A percentile compares a stretch with the other conserved stretches of the same genome.
These are phyloP conservation scores for Saccharum hybrid DNA, from an alignment of 202 grass and related monocot species.

Conservation along the genomic window DNA sequence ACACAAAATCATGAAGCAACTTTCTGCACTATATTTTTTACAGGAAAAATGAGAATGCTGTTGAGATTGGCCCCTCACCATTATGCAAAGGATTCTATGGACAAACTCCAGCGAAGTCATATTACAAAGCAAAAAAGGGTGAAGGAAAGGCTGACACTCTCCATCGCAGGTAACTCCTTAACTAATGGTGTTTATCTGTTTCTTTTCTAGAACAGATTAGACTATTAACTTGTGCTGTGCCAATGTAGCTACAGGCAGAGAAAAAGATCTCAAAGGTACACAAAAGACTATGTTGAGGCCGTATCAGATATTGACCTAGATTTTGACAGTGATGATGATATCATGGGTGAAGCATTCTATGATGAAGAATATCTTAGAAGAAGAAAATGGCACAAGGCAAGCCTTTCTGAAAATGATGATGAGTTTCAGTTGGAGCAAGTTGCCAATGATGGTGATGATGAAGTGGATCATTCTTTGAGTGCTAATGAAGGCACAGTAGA, in stretches of 20 bases:
- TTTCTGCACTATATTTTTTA: slow-evolving; percentile 43
- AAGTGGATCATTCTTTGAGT: slow-evolving; percentile 66
- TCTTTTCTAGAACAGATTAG: slow-evolving; percentile 25
- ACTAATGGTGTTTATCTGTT: slow-evolving; percentile 24
- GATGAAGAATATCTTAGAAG: slow-evolving; percentile 90
- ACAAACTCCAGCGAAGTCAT: slow-evolving; percentile 49
- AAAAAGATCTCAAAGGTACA: slow-evolving; percentile 80
- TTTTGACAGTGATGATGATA: slow-evolving; percentile 81
- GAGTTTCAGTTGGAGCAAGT: slow-evolving; percentile 68
- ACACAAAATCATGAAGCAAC: slow-evolving; percentile 16
- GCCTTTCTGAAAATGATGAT: slow-evolving; percentile 65
- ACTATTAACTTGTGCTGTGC: slow-evolving; percentile 13
- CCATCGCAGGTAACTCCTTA: slow-evolving; percentile 63
- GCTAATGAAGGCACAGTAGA: slow-evolving; percentile 63
- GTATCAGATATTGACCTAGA: slow-evolving; percentile 56
- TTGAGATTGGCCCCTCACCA: slow-evolving; percentile 58
- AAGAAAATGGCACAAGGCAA: slow-evolving; percentile 54
- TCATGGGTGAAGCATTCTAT: slow-evolving; percentile 95
- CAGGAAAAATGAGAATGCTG: slow-evolving; percentile 67
- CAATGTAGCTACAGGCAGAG: slow-evolving; percentile 64
- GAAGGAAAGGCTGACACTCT: slow-evolving; percentile 65
- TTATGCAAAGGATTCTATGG: slow-evolving; percentile 56
- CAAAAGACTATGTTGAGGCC: slow-evolving; percentile 78
- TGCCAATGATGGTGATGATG: slow-evolving; percentile 48
- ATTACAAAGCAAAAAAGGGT: slow-evolving; percentile 55